Evolutionary conservation across 2,329 filamentous ascomycete species (phyloP), one percentile per base, ranked within the genome.

Genomic region (Ophiostoma australiae): DNA sequence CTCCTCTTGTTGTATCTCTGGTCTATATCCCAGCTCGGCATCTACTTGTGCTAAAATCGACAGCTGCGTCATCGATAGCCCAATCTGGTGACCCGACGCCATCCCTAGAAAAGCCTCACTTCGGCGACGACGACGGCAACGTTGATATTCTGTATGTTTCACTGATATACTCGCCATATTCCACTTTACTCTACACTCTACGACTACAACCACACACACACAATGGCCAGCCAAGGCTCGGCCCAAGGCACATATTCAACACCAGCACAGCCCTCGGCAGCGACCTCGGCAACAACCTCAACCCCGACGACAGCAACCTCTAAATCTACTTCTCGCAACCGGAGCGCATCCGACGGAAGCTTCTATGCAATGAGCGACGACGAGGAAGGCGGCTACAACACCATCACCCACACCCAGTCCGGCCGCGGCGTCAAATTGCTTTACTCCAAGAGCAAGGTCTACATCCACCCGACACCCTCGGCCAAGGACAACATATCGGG

Each of bases 371-470:
- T 98, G 85, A 97, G 92, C 80, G 96, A 99, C 82, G 93, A 97
- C 77, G 94, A 97, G 74, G 95, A 98, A 81, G 91, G 91, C 75
- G 95, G 92, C 65, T 99, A 99, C 82, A 92, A 96, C 79, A 98
- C 93, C 23, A 93, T 99, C 77, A 91, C 92, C 4, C 92, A 96
- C 77, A 87, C 88, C 4, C 87, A 87, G 75, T 89, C 88, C 2
- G 91, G 91, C 0, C 88, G 88, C 74, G 95, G 94, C 1, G 95
- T 99, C 66, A 99, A 98, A 81, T 84, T 99, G 41, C 84, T 99
- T 17, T 97, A 91, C 77, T 94, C 93, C 27, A 99, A 99, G 83
- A 97, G 93, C 90, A 99, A 98, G 86, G 95, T 99, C 79, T 99
- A 98, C 78, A 90, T 99, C 63, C 95, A 99, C 79, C 95, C 95